These are phyloP conservation scores for Glonium stellatum DNA, from an alignment of 495 filamentous ascomycete genomes.

Conservation along the genomic window DNA sequence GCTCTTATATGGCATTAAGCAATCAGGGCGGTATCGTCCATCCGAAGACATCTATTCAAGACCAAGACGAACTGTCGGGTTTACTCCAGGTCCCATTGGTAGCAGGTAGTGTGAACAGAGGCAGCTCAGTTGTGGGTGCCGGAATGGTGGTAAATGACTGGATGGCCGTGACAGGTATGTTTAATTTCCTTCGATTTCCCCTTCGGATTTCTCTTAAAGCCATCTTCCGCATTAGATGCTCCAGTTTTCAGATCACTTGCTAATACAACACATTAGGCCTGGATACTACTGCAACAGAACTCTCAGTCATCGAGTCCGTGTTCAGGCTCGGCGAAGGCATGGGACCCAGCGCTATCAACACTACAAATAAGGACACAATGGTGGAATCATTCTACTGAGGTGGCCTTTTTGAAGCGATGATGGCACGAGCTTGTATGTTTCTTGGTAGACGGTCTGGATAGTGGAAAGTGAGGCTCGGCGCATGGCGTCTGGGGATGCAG, in stretches of 20 bases:
- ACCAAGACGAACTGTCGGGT: slow-evolving; percentile 93
- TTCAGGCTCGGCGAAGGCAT: slow-evolving; percentile 88
- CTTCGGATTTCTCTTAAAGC: too few species aligned
- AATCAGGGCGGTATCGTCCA: slow-evolving; percentile 97
- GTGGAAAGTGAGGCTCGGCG: slow-evolving; percentile 15
- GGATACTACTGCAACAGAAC: slow-evolving; percentile 92
- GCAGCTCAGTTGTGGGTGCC: slow-evolving; percentile 86
- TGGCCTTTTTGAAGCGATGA: not conserved
- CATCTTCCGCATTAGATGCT: not conserved
- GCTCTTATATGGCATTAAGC: slow-evolving; percentile 89
- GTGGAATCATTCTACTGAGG: slow-evolving; percentile 94
- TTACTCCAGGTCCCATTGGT: slow-evolving; percentile 93
- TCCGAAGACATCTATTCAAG: slow-evolving; percentile 90
- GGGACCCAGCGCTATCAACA: slow-evolving; percentile 65
- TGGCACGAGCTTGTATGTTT: not conserved
- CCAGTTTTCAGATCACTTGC: not conserved
- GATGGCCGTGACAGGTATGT: slow-evolving; percentile 74
- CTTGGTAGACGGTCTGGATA: not conserved
- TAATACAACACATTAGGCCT: slow-evolving; percentile 42
- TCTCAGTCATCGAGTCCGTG: slow-evolving; percentile 92
- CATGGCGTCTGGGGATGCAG: slow-evolving; percentile 24
- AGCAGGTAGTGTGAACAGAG: slow-evolving; percentile 86
- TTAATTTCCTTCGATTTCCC: not conserved
- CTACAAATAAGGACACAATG: slow-evolving; percentile 88
- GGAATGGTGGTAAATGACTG: slow-evolving; percentile 99